Evolutionary conservation across 2,329 filamentous ascomycete genomes (phyloP).

Genomic region (Fusarium sterilihyphosum): DNA sequence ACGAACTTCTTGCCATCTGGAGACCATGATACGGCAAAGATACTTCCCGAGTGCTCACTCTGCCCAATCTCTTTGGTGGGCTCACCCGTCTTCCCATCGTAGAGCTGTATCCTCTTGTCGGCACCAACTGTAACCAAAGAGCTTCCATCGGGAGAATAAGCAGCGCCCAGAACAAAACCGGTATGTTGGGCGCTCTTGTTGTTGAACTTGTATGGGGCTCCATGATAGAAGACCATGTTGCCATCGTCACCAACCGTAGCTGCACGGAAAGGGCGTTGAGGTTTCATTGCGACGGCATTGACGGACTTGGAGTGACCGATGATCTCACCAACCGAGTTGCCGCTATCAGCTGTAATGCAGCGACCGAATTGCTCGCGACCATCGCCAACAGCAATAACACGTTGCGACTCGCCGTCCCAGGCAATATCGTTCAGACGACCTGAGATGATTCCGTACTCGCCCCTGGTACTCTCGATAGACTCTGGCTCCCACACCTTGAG

Average conservation of each 20-base stretch:
- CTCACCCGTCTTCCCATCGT: slow-evolving; percentile 96
- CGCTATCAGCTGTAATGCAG: slow-evolving; percentile 94
- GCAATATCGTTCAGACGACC: slow-evolving; percentile 96
- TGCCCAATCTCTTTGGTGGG: slow-evolving; percentile 80
- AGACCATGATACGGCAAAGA: slow-evolving; percentile 92
- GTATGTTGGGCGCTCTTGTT: slow-evolving; percentile 83
- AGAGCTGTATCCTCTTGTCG: slow-evolving; percentile 93
- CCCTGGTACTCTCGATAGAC: slow-evolving; percentile 85
- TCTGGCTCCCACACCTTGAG: slow-evolving; percentile 95
- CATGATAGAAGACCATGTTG: slow-evolving; percentile 90
- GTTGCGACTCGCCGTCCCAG: slow-evolving; percentile 97
- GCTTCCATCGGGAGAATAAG: slow-evolving; percentile 89
- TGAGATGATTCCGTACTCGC: slow-evolving; percentile 93
- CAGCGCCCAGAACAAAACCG: slow-evolving; percentile 87
- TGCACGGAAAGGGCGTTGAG: slow-evolving; percentile 89
- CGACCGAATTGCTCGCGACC: slow-evolving; percentile 93
- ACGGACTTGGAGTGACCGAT: slow-evolving; percentile 89
- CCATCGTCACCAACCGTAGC: slow-evolving; percentile 92
- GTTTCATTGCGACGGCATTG: slow-evolving; percentile 89
- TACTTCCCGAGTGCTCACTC: slow-evolving; percentile 89
- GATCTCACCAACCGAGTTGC: slow-evolving; percentile 95
- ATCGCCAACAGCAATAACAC: slow-evolving; percentile 94
- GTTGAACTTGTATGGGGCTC: slow-evolving; percentile 95
- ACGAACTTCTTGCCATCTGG: slow-evolving; percentile 86
- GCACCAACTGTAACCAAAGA: slow-evolving; percentile 87